These are phyloP conservation scores for Phialophora macrospora DNA, from an alignment of 2,329 filamentous ascomycete genomes.

Conservation along the genomic window DNA sequence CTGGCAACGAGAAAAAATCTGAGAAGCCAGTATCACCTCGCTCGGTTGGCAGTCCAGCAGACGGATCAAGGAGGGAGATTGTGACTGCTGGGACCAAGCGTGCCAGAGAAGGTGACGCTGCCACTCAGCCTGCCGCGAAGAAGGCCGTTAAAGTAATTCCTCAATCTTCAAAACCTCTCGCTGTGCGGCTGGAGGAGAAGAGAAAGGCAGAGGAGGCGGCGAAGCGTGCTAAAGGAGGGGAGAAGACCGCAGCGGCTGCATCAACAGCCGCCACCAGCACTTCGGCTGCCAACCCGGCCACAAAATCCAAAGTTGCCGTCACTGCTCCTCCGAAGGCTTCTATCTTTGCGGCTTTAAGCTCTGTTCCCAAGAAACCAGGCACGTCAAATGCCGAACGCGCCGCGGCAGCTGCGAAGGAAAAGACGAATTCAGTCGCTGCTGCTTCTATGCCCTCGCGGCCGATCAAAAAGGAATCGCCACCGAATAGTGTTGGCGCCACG, in stretches of 20 bases:
- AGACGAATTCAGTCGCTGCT: slow-evolving; percentile 43
- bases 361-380: slow-evolving; percentile 56
- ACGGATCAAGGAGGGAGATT: slow-evolving; percentile 23
- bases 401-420: slow-evolving; percentile 45
- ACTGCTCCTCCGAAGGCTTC: slow-evolving; percentile 47
- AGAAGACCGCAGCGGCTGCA: slow-evolving; percentile 18
- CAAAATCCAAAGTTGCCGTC: slow-evolving; percentile 46
- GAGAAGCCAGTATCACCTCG: slow-evolving; percentile 45
- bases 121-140: slow-evolving; percentile 46
- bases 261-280: slow-evolving; percentile 14
- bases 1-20: slow-evolving; percentile 44
- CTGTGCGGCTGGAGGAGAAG: slow-evolving; percentile 38
- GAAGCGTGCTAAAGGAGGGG: slow-evolving; percentile 29
- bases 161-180: slow-evolving; percentile 40
- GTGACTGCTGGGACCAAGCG: slow-evolving; percentile 25
- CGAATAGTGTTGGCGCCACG: slow-evolving; percentile 34
- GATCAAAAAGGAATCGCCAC: slow-evolving; percentile 45
- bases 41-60: slow-evolving; percentile 25
- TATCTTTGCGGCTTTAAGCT: slow-evolving; percentile 54
- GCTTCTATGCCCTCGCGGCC: slow-evolving; percentile 32
- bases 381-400: slow-evolving; percentile 56
- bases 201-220: slow-evolving; percentile 35
- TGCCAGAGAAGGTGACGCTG: slow-evolving; percentile 26
- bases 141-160: slow-evolving; percentile 44
- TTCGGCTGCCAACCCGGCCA: slow-evolving; percentile 31